Evolutionary conservation across 176 grass and related monocot genomes (phyloP), one percentile per base, ranked within the genome.

Genomic region (Tillandsia leiboldiana): DNA sequence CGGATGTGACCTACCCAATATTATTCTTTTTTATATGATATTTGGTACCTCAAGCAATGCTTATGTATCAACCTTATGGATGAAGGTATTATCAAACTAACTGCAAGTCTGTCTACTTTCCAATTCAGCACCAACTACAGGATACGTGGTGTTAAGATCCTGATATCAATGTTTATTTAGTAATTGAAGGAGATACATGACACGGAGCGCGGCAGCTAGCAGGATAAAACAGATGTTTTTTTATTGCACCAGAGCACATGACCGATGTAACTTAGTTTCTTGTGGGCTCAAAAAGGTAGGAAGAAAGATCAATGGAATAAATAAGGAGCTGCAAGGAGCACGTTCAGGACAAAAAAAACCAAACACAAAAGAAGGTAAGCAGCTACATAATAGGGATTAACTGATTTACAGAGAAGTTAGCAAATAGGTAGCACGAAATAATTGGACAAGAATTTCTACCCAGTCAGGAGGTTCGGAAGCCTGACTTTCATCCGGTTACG

Each of bases 401-500:
- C 15, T 9, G 17, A 23, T 12, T 56, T 61, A 20, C 22, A 61
- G 10, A n/a, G 3, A 61, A 61, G 22, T 59, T 61, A 20, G 8
- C 10, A 61, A 61, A 9, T 61, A 42, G 56, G 17, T 61, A 15
- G 22, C 56, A 61, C 2, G 22, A 20, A 9, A 61, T 33, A 67
- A 47, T 42, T n/a, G 33, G 42, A 67, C 33, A 67, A 15, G 42
- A 67, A 67, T 48, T 67, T 42, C 75, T 90, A 95, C 91, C 91
- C 86, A 72, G 66, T 90, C n/a, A 96, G 73, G 49, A 96, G 78
- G 72, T 96, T 96, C 58, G 91, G 91, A 66, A 96, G 73, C 10
- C 87, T 85, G 79, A 96, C 91, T 80, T 87, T 96, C 81, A 96
- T 96, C 68, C 87, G 65, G 73, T 87, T 96, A 23, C 87, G 87